These are phyloP conservation scores for Hypoxylon lienhwacheense DNA, from an alignment of 495 filamentous ascomycete genomes.

Conservation along the genomic window DNA sequence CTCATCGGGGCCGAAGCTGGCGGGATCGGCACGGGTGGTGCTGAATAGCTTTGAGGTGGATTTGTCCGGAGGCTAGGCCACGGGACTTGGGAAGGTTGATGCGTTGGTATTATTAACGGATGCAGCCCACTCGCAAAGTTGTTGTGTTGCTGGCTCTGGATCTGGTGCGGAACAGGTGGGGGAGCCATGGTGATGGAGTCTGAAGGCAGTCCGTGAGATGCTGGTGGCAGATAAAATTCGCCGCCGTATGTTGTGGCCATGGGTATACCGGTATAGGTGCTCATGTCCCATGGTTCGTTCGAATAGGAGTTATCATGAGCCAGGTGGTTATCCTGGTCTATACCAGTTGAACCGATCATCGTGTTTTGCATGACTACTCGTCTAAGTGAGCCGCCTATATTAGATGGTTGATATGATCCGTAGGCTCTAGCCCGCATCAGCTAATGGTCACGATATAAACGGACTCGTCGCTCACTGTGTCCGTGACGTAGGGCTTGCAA, in stretches of 20 bases:
- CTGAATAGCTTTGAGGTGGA: slow-evolving; percentile 52
- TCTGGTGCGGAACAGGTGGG: slow-evolving; percentile 43
- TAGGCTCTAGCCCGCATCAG: slow-evolving; percentile 30
- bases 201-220: slow-evolving; percentile 49
- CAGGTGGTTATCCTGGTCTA: slow-evolving; percentile 53
- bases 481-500: slow-evolving; percentile 29
- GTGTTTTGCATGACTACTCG: slow-evolving; percentile 53
- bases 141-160: slow-evolving; percentile 41
- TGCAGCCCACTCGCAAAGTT: slow-evolving; percentile 42
- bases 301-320: slow-evolving; percentile 48
- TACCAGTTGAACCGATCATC: slow-evolving; percentile 50
- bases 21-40: slow-evolving; percentile 59
- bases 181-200: slow-evolving; percentile 51
- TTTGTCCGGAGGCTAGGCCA: slow-evolving; percentile 75
- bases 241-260: slow-evolving; percentile 52
- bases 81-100: slow-evolving; percentile 61
- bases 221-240: slow-evolving; percentile 48
- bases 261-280: slow-evolving; percentile 49
- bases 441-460: slow-evolving; percentile 29
- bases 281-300: slow-evolving; percentile 53
- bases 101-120: slow-evolving; percentile 59
- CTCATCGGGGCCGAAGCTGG: slow-evolving; percentile 54
- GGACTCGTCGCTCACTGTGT: slow-evolving; percentile 21
- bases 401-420: slow-evolving; percentile 28
- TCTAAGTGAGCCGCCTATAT: slow-evolving; percentile 34